Evolutionary conservation across 805 yeast genomes (phyloP), one percentile per base, ranked within the genome.

Genomic region (Schwanniomyces yamadae): DNA sequence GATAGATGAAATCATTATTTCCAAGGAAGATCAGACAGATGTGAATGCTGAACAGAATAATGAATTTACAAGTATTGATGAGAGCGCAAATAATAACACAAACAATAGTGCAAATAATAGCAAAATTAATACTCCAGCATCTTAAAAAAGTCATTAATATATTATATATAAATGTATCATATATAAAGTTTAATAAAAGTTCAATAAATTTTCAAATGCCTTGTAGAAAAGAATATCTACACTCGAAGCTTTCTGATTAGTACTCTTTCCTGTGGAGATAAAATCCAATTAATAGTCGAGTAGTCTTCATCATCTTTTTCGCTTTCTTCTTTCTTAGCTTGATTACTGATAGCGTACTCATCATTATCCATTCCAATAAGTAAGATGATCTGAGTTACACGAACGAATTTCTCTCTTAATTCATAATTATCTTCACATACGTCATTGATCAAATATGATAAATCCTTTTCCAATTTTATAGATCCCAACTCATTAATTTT

Each of bases 301-400:
- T 56, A 59, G 6, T 46, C 52, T 6, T 52, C 60, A 6, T 40
- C 49, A 7, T 38, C 49, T 9, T 39, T 50, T 24, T 71, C 73
- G 37, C 71, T 64, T 1, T 63, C 65, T 3, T 62, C 65, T 14
- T 61, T 66, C n/a, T 43, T 49, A 2, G 50, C 40, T 18, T 50
- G 50, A 27, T 46, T 34, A 41, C 69, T 63, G 45, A 66, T 60
- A 24, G 62, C 69, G 36, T 68, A 68, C 46, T 68, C 74, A 23
- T 68, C 74, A 40, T 84, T 90, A 48, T 88, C 96, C 62, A 88
- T 73, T 4, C 95, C 93, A 26, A 89, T 67, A 29, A 88, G 68
- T 68, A 87, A 75, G 14, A 88, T 84, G 28, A 93, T 72, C 56
- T 91, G 98, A 0, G 96, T 88, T 5, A 88, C 79, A 40, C 88